A percentile compares a stretch with the other conserved stretches of the same genome.
Evolutionary conservation across 73 alveolate species (phyloP).

Genomic region (Chromera velia): DNA sequence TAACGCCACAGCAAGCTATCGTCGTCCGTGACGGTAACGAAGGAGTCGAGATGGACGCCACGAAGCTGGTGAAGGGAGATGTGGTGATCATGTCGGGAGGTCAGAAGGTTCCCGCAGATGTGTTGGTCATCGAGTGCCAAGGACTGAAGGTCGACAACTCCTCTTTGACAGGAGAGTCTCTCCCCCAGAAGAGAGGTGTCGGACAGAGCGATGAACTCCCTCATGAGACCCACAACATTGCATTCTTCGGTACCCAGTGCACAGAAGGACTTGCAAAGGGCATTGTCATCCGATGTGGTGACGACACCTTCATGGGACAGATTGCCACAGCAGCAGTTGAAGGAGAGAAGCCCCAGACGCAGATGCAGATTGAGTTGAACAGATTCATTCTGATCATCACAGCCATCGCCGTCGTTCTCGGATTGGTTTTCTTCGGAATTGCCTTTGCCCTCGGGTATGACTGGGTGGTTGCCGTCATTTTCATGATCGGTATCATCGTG

Average conservation of each 20-base stretch:
- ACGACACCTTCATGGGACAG: conserved; percentile 51
- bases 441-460: no score
- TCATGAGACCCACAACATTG: conserved; percentile 59
- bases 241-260: conserved; percentile 59
- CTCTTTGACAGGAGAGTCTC: conserved; percentile 66
- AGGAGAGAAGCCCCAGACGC: conserved; percentile 63
- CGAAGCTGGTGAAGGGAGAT: conserved; percentile 68
- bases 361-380: no score
- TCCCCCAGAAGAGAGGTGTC: conserved; percentile 45
- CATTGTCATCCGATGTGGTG: conserved; percentile 42
- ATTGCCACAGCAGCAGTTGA: conserved; percentile 50
- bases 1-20: conserved; percentile 54
- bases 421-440: not conserved
- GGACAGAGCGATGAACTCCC: conserved; percentile 49
- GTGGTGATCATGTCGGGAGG: conserved; percentile 53
- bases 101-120: conserved; percentile 69
- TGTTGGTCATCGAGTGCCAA: conserved; percentile 59
- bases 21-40: conserved; percentile 57
- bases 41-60: conserved; percentile 36
- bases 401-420: not conserved
- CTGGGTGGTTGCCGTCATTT: not conserved
- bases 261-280: conserved; percentile 56
- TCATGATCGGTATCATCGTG: conserved; percentile 1
- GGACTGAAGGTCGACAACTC: conserved; percentile 65
- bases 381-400: not conserved